These are phyloP conservation scores for Podaxis pistillaris DNA, from an alignment of 768 basidiomycete species.

Conservation along the genomic window DNA sequence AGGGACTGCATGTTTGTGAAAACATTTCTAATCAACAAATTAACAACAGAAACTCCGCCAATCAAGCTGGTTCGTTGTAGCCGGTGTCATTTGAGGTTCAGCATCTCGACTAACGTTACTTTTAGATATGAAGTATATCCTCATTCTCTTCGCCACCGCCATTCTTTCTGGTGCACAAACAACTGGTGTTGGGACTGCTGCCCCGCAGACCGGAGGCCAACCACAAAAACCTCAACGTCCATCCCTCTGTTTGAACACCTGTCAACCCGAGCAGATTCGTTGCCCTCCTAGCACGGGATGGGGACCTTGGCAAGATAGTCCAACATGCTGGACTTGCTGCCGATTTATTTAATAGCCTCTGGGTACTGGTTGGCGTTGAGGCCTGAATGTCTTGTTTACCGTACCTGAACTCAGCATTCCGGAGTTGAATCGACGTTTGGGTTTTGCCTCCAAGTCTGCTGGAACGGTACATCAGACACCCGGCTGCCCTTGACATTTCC, in stretches of 20 bases:
- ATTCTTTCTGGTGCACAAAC: not conserved
- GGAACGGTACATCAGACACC: too few species aligned
- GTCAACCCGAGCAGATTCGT: not conserved
- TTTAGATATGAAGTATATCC: not conserved
- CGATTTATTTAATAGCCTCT: not conserved
- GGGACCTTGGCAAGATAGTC: not conserved
- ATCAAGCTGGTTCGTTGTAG: not conserved
- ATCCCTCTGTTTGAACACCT: not conserved
- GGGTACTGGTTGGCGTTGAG: too few species aligned
- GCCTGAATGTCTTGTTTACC: too few species aligned
- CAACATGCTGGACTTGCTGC: not conserved
- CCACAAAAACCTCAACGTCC: not conserved
- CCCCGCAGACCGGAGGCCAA: not conserved
- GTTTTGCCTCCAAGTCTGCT: too few species aligned
- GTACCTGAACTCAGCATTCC: too few species aligned
- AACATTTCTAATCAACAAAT: not conserved
- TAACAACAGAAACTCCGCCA: not conserved
- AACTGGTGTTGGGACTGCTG: not conserved
- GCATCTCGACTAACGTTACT: not conserved
- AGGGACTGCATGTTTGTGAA: not conserved
- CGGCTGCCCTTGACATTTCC: too few species aligned
- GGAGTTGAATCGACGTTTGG: too few species aligned
- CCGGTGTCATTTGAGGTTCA: not conserved
- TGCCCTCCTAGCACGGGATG: not conserved
- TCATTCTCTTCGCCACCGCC: not conserved